Base-by-base conservation (phyloP, 768 basidiomycete species). In the Chalciporus piperatus region DNA sequence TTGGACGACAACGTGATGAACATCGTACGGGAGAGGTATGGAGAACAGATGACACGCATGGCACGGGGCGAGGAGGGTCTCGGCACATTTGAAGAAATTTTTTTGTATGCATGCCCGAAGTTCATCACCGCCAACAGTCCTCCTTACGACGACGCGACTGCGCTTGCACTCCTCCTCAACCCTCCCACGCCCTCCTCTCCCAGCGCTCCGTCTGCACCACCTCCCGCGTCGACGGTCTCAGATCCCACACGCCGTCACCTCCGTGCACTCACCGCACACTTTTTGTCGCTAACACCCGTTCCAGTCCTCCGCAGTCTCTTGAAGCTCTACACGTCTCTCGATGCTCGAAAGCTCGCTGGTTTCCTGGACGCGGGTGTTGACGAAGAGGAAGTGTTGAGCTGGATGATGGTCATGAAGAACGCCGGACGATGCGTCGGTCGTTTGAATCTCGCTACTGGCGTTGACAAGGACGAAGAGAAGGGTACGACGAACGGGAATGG, bases 331-430 rank as follows among this genome's bases (percentile, higher is more conserved):
- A 94, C 94, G 6, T 91, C 88, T 44, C 82, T 99, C 47, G 94
- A 92, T 54, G 85, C 94, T 13, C 82, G 82, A 64, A 98, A 98
- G 72, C 80, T 99, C 23, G 87, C 95, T 1, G 85, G 85, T 59
- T 97, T 98, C 80, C 74, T 96, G 41, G 92, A 93, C 54, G 45
- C 61, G 2, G 68, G 66, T 0, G 83, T 82, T 40, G 89, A 90
- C 57, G 96, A 98, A 72, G 96, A 98, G 65, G 89, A 90, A 69
- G 87, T 98, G 64, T 78, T 99, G 52, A 89, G 95, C 72, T 90
- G 96, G 79, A 82, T 98, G 79, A 97, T 98, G 93, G 85, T 92
- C 40, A 81, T 97, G 72, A 98, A 99, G 76, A 85, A 89, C 56
- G 84, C 85, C 0, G 89, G 88, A 60, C 77, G 92, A 62, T 90